Base-by-base conservation (phyloP, 2,329 filamentous ascomycete species). In the Colletotrichum sp. region DNA sequence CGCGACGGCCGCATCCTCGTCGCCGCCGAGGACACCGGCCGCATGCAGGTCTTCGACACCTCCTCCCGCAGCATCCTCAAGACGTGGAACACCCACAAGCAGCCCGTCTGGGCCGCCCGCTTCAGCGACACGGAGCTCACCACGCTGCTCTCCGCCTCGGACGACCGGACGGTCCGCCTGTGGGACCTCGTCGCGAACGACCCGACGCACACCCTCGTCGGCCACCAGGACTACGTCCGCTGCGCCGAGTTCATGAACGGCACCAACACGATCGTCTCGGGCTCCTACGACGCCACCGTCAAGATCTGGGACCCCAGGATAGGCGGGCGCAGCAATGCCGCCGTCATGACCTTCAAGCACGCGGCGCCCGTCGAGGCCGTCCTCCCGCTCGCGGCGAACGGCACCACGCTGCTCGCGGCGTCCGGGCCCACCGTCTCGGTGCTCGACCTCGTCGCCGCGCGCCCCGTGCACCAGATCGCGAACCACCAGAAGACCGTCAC, bases 401-500 rank as follows among this genome's bases (percentile, higher is more conserved):
- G 95, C 62, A 98, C 96, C 6, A 95, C 94, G 6, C 87, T 99
- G 29, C 89, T 98, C 38, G 95, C 95, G 15, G 91, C 96, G 4
- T 92, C 95, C 21, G 96, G 94, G 72, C 97, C 94, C 80, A 91
- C 94, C 75, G 95, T 99, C 79, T 95, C 94, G 8, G 95, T 99
- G 13, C 89, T 99, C 75, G 97, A 99, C 82, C 90, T 99, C 58
- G 93, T 98, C 18, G 96, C 96, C 64, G 97, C 94, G 31, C 95
- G 95, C 80, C 95, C 96, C 6, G 87, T 98, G 72, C 93, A 95
- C 78, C 88, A 98, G 80, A 93, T 99, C 76, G 93, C 93, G 78
- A 98, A 97, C 82, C 97, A 99, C 84, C 97, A 99, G 82, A 99
- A 98, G 90, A 98, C 97, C 1, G 96, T 99, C 74, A 98, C 97